phyloP scores from a whole-genome alignment of 2,329 filamentous ascomycete species.

The Fusarium paranaense region DNA sequence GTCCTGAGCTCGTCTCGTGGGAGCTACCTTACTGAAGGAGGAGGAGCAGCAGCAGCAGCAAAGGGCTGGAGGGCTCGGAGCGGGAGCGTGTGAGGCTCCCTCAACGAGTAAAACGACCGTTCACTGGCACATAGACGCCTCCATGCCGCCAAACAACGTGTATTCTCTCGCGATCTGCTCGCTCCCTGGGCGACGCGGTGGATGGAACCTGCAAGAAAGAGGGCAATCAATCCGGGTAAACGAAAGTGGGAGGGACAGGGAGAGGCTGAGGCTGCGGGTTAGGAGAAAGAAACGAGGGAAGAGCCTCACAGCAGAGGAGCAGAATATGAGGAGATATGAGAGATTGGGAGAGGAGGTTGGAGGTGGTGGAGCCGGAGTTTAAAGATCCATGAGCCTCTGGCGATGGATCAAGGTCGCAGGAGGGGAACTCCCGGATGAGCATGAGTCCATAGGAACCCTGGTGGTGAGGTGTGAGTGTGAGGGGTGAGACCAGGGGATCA shows the following conservation, averaged over 20 bases:
- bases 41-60: constrained; percentile 2
- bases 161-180: constrained; percentile 18
- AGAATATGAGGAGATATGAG: constrained; percentile 25
- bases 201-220: constrained; percentile 2
- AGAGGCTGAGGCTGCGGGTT: background rate
- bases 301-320: constrained; percentile 4
- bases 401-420: constrained; percentile 33
- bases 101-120: constrained; percentile 36
- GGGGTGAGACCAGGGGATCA: constrained; percentile 40
- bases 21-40: constrained; percentile 16
- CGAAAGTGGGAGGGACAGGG: background rate
- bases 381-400: constrained; percentile 42
- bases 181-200: constrained; percentile 6
- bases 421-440: constrained; percentile 35
- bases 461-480: constrained; percentile 31
- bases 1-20: constrained; percentile 27
- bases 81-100: constrained; percentile 33
- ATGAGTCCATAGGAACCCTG: constrained; percentile 28
- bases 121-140: constrained; percentile 39
- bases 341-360: constrained; percentile 38
- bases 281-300: background rate
- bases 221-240: background rate
- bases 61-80: constrained; percentile 23
- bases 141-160: constrained; percentile 39
- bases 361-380: constrained; percentile 44